Conservation (phyloP, 352 stramenopile species). For the Phytophthora tentaculata region DNA sequence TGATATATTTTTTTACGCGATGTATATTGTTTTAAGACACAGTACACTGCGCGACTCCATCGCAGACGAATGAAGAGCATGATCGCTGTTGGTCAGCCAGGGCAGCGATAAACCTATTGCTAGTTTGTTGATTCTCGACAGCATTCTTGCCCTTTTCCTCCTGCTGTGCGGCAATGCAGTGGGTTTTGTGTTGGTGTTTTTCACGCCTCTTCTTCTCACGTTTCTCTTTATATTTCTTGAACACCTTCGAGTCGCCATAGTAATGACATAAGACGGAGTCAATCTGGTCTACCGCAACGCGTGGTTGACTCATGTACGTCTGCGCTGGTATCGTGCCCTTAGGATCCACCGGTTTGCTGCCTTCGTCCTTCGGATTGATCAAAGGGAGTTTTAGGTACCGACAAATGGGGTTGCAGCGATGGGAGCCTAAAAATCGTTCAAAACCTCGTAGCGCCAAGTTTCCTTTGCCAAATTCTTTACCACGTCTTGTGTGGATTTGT, state of each 20-base stretch:
- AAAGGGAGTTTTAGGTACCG: conserved; percentile 76
- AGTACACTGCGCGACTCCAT: conserved; percentile 34
- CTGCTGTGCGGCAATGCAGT: too few relatives aligned
- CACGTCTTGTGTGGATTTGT: conserved; percentile 88
- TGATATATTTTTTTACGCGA: conserved; percentile 5
- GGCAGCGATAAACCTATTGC: conserved; percentile 25
- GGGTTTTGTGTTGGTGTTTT: conserved; percentile 30
- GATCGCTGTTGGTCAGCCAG: conserved; percentile 40
- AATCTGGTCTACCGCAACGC: conserved; percentile 58
- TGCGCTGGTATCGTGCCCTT: conserved; percentile 75
- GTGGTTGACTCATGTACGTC: conserved; percentile 72
- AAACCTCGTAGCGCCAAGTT: conserved; percentile 77
- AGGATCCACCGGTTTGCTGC: conserved; percentile 36
- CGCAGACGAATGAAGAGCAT: conserved; percentile 41
- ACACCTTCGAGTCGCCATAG: conserved; percentile 73
- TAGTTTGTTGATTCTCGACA: conserved; percentile 13
- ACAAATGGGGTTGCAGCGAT: conserved; percentile 87
- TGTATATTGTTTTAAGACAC: conserved; percentile 35
- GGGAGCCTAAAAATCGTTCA: conserved; percentile 72
- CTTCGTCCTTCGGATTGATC: conserved; percentile 72
- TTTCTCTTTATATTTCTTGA: conserved; percentile 69
- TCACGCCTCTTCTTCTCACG: conserved; percentile 40
- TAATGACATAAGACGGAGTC: conserved; percentile 79
- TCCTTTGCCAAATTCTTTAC: conserved; percentile 87
- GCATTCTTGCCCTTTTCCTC: conserved; percentile 14